Evolutionary conservation across 177 flowering plant species (phyloP), one percentile per base, ranked within the genome.

Genomic region (Vitis hybrid): DNA sequence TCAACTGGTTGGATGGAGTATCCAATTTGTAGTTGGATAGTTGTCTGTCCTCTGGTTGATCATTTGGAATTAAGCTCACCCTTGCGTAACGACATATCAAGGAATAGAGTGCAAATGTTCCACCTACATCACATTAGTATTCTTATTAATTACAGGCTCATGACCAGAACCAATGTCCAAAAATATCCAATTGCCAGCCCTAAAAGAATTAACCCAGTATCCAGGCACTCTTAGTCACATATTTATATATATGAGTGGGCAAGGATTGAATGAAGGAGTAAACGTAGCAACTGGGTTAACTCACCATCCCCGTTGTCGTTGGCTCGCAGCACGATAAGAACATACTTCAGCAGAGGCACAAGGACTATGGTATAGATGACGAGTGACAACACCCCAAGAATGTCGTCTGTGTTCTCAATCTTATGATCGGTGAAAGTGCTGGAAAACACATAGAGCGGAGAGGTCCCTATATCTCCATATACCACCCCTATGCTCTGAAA

Each of bases 21-120:
- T 83, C 85, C 19, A 86, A 76, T 16, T 29, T 80, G 77, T 85
- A 88, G 73, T 80, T 81, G n/a, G 92, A 83, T 3, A 88, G 65
- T 57, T 86, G 75, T 18, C 77, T 74, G 71, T 88, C 92, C 68
- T 85, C 90, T 16, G 82, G 78, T 51, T 87, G 88, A 0, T 80
- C 75, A 52, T 85, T 87, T 20, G 90, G 89, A 19, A 87, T 78
- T 22, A 87, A 63, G 65, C 87, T 76, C 61, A 83, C 78, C 53
- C 76, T 89, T 11, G 82, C 88, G 62, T 84, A 70, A 1, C 90
- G 79, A 59, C 87, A 84, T 62, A 88, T 65, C 78, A 85, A 72
- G 2, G 93, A 89, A 70, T 89, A 89, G 0, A 86, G 81, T 2
- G 90, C 88, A 75, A 87, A 87, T 6, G 90, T 83, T 39, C 91